Base-by-base conservation (phyloP, 2,329 filamentous ascomycete genomes). In the Diaporthe vaccinii region DNA sequence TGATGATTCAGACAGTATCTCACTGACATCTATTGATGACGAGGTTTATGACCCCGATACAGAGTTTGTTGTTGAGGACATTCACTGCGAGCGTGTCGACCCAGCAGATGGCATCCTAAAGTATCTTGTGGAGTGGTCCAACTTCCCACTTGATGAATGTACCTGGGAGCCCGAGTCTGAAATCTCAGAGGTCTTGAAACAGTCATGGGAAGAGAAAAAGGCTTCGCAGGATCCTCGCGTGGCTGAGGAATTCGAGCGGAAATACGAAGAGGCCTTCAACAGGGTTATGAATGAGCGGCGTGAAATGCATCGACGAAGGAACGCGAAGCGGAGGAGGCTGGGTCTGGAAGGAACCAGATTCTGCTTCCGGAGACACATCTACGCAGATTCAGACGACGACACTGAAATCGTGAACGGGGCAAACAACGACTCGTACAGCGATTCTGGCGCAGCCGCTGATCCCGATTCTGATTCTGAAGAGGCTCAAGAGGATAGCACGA, bases 101-200 rank as follows among this genome's bases (percentile, higher is more conserved):
- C 12, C 72, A 44, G 36, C 80, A 5, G 77, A 84, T 6, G 83
- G 82, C 7, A 79, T 80, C 22, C 82, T 79, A 39, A 78, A 84
- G 34, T 95, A 91, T 79, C 86, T 95, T 1, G 88, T 94, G 31
- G 87, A 90, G 75, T 95, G 93, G 93, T 84, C 86, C 36, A 87
- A 85, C 2, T 95, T 92, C 79, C 84, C 86, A 1, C 76, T 91
- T 7, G 81, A 90, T n/a, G 82, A 89, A 74, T 86, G 87, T 73
- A 91, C 90, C 0, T 91, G 89, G 89, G 89, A 91, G 77, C 88
- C 89, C 0, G 77, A 80, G 14, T 80, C 84, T 7, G 82, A 89
- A 73, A 79, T 91, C 5, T 82, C 81, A 0, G 76, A 80, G 2
- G 82, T 82, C 0, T 80, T 90, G 7, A 78, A 86, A 2, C 75